Conservation (phyloP, 1,284 basidiomycete species). For the Irpex sp. region DNA sequence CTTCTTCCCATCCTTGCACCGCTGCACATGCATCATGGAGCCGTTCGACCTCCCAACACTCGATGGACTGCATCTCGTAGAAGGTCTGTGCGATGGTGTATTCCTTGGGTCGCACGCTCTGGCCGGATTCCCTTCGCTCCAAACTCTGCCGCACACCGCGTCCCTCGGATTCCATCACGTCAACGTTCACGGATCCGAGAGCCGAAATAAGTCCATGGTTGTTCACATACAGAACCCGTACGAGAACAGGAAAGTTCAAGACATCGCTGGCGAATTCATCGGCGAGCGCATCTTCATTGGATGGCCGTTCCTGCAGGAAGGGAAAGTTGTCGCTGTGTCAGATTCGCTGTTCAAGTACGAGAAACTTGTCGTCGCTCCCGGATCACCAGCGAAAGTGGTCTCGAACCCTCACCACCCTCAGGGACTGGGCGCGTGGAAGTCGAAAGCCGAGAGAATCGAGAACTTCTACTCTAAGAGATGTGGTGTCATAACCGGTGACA, state of each 20-base stretch:
- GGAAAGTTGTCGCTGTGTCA: slow-evolving; percentile 82
- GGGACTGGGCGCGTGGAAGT: slow-evolving; percentile 70
- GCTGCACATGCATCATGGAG: slow-evolving; percentile 78
- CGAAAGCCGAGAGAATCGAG: slow-evolving; percentile 80
- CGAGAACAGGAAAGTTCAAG: slow-evolving; percentile 66
- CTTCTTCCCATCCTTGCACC: slow-evolving; percentile 90
- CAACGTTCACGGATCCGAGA: slow-evolving; percentile 91
- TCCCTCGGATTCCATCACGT: slow-evolving; percentile 84
- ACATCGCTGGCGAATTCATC: slow-evolving; percentile 74
- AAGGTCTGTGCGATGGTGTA: slow-evolving; percentile 88
- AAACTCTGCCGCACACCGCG: slow-evolving; percentile 83
- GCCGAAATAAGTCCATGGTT: slow-evolving; percentile 89
- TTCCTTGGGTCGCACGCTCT: slow-evolving; percentile 83
- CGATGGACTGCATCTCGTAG: slow-evolving; percentile 81
- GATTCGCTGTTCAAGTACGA: slow-evolving; percentile 90
- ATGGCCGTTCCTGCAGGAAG: slow-evolving; percentile 97
- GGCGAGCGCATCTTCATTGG: slow-evolving; percentile 78
- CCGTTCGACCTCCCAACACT: slow-evolving; percentile 87
- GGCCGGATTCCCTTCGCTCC: slow-evolving; percentile 93
- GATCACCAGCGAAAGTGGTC: slow-evolving; percentile 55
- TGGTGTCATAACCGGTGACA: slow-evolving; percentile 81
- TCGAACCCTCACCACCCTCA: slow-evolving; percentile 69
- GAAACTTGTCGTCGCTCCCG: slow-evolving; percentile 55
- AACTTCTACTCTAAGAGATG: slow-evolving; percentile 85
- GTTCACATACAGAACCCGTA: slow-evolving; percentile 79